Percentiles rank a stretch among this genome's conserved stretches.
These are phyloP conservation scores for Clavispora vitiphila DNA, from an alignment of 805 yeast species.

Conservation along the genomic window DNA sequence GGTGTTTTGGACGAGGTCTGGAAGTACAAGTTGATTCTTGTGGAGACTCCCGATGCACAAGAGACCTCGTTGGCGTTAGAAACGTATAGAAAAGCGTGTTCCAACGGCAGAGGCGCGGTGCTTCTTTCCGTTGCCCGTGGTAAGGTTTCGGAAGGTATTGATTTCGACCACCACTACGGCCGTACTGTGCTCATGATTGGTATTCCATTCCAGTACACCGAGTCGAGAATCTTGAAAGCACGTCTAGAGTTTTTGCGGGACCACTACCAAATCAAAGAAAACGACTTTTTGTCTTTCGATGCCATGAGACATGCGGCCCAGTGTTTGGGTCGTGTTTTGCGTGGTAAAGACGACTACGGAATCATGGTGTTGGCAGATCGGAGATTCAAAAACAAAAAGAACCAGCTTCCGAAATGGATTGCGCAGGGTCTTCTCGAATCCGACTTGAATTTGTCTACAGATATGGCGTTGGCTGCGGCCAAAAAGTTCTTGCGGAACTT, in stretches of 20 bases:
- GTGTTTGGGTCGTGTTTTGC: slow-evolving; percentile 91
- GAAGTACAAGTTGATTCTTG: slow-evolving; percentile 91
- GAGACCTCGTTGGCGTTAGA: slow-evolving; percentile 95
- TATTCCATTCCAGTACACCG: slow-evolving; percentile 98
- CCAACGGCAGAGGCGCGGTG: slow-evolving; percentile 97
- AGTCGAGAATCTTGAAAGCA: slow-evolving; percentile 92
- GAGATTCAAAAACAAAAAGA: slow-evolving; percentile 79
- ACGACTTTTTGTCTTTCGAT: slow-evolving; percentile 93
- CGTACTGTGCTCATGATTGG: slow-evolving; percentile 98
- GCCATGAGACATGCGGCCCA: slow-evolving; percentile 99
- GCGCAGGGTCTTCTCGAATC: slow-evolving; percentile 90
- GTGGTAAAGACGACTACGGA: slow-evolving; percentile 99
- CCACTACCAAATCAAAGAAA: slow-evolving; percentile 86
- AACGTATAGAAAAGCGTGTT: slow-evolving; percentile 92
- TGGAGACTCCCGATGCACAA: slow-evolving; percentile 98
- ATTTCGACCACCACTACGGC: slow-evolving; percentile 98
- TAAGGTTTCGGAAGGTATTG: slow-evolving; percentile 97
- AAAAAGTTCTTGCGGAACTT: slow-evolving; percentile 85
- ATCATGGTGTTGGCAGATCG: slow-evolving; percentile 97
- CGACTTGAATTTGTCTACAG: slow-evolving; percentile 87
- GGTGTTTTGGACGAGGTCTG: slow-evolving; percentile 97
- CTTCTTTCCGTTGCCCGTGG: slow-evolving; percentile 97
- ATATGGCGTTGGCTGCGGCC: slow-evolving; percentile 94
- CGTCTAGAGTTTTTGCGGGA: slow-evolving; percentile 90
- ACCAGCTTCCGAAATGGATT: slow-evolving; percentile 95